A percentile compares a stretch with the other conserved stretches of the same genome.
Conservation (phyloP, 495 filamentous ascomycete species). For the Trichoderma parareesei region DNA sequence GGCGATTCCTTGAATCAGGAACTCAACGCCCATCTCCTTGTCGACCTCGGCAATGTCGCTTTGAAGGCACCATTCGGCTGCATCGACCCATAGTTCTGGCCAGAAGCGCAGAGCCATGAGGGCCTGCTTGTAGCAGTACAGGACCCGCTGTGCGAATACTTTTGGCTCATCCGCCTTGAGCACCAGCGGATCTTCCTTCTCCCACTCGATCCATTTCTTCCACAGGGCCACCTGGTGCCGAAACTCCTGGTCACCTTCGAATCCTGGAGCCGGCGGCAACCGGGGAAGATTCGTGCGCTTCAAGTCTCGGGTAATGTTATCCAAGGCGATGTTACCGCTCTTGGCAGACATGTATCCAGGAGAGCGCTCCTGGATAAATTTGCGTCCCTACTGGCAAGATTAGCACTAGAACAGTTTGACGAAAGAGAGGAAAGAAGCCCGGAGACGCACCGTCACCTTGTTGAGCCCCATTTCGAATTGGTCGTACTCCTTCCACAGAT, state of each 20-base stretch:
- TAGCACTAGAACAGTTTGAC: conserved; percentile 14
- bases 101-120: conserved; percentile 89
- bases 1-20: conserved; percentile 69
- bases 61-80: conserved; percentile 83
- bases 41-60: conserved; percentile 59
- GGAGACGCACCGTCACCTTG: conserved; percentile 62
- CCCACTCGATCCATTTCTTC: conserved; percentile 91
- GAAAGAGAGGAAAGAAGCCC: background rate
- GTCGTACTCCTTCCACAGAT: conserved; percentile 94
- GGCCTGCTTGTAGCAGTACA: conserved; percentile 90
- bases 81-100: conserved; percentile 93
- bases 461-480: conserved; percentile 88
- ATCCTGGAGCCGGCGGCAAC: conserved; percentile 75
- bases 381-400: conserved; percentile 57
- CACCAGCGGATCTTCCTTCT: conserved; percentile 84
- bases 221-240: conserved; percentile 79
- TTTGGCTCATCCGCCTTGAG: conserved; percentile 65
- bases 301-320: conserved; percentile 74
- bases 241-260: conserved; percentile 81
- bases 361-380: conserved; percentile 85
- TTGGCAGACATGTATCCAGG: conserved; percentile 90
- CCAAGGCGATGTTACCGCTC: conserved; percentile 70
- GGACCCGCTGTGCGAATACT: conserved; percentile 64
- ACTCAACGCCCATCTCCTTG: conserved; percentile 50
- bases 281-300: conserved; percentile 68